A percentile compares a stretch with the other conserved stretches of the same genome.
These are phyloP conservation scores for Tylopilus plumbeoviolaceoides DNA, from an alignment of 768 basidiomycete genomes.

Conservation along the genomic window DNA sequence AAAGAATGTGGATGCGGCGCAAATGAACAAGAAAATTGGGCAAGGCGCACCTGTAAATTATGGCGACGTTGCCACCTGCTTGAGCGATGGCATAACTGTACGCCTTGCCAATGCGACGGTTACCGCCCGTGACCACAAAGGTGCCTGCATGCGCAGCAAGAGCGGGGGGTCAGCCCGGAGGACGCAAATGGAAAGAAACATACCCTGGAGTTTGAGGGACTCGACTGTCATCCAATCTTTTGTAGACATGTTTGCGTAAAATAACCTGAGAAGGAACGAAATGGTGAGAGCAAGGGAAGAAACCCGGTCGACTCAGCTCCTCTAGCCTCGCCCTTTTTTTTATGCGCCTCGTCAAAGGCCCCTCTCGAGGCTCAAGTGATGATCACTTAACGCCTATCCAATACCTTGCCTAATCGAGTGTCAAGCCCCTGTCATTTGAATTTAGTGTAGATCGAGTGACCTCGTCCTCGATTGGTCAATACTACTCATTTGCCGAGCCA, in stretches of 20 bases:
- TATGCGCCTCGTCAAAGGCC: slow-evolving; percentile 10
- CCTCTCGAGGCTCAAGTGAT: slow-evolving; percentile 6
- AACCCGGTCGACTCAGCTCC: background rate
- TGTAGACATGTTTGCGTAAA: slow-evolving; percentile 6
- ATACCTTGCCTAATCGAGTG: slow-evolving; percentile 6
- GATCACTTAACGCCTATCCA: slow-evolving; percentile 1
- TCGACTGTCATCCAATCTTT: slow-evolving; percentile 3
- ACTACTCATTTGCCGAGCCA: background rate
- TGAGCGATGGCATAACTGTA: slow-evolving; percentile 49
- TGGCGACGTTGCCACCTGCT: slow-evolving; percentile 55
- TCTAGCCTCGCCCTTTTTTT: slow-evolving; percentile 1
- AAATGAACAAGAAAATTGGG: background rate
- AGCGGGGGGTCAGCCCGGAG: background rate
- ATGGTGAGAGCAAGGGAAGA: background rate
- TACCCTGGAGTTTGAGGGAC: slow-evolving; percentile 19
- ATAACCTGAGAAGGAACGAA: background rate
- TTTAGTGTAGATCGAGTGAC: slow-evolving; percentile 15
- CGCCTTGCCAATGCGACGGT: slow-evolving; percentile 57
- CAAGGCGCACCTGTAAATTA: slow-evolving; percentile 50
- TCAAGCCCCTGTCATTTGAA: background rate
- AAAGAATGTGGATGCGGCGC: too few species aligned
- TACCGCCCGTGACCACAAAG: slow-evolving; percentile 59
- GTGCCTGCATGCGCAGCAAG: slow-evolving; percentile 25
- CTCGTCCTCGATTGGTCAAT: slow-evolving; percentile 1
- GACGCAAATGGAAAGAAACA: background rate